phyloP scores from a whole-genome alignment of 768 basidiomycete species.

The Psilocybe tampanensis region DNA sequence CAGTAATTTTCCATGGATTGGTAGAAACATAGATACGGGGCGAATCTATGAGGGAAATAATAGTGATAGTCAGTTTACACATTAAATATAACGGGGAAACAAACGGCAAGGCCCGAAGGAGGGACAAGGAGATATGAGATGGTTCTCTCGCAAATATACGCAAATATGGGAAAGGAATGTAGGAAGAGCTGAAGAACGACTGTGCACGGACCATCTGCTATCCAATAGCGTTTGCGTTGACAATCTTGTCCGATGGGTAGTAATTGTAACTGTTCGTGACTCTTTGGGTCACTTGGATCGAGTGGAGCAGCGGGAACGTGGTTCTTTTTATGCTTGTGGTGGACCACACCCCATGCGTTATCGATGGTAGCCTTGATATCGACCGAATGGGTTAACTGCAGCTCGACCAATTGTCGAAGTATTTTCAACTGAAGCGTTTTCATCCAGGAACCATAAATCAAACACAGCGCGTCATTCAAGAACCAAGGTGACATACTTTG shows the following conservation, averaged over 20 bases:
- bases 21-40: conserved; percentile 83
- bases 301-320: conserved; percentile 58
- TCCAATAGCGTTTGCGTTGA: conserved; percentile 81
- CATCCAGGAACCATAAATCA: background rate
- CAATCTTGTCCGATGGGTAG: conserved; percentile 78
- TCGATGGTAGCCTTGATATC: conserved; percentile 76
- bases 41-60: conserved; percentile 58
- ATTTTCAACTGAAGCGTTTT: conserved; percentile 65
- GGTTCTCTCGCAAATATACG: conserved; percentile 65
- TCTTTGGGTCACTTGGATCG: conserved; percentile 62
- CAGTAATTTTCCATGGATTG: conserved; percentile 89
- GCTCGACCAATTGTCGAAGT: conserved; percentile 81
- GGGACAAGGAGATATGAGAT: conserved; percentile 44
- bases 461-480: conserved; percentile 18
- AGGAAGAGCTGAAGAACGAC: conserved; percentile 31
- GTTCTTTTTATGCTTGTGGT: conserved; percentile 85
- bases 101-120: conserved; percentile 41
- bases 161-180: conserved; percentile 55
- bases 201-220: conserved; percentile 83
- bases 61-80: conserved; percentile 24
- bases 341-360: conserved; percentile 84
- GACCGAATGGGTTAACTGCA: conserved; percentile 71
- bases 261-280: conserved; percentile 65
- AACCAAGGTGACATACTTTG: conserved; percentile 57
- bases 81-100: conserved; percentile 22